A percentile compares a stretch with the other conserved stretches of the same genome.
Conservation (phyloP, 345 rosid genomes). For the Gossypium bickii region DNA sequence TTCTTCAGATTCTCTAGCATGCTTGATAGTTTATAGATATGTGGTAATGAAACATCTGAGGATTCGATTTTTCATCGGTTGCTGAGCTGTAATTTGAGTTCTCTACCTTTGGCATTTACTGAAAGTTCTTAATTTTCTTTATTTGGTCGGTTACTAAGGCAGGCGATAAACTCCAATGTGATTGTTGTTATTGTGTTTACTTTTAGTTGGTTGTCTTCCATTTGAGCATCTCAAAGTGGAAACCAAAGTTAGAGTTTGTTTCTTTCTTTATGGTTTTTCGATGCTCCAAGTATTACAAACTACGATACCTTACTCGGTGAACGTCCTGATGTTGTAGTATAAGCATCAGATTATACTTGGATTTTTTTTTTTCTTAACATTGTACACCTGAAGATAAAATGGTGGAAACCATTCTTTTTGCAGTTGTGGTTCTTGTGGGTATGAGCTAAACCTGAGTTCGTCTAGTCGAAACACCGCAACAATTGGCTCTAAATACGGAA, state of each 20-base stretch:
- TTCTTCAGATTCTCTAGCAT: background rate
- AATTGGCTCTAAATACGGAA: constrained; percentile 83
- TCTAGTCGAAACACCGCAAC: constrained; percentile 74
- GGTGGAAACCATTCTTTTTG: constrained; percentile 20
- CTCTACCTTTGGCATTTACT: background rate
- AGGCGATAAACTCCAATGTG: background rate
- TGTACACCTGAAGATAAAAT: background rate
- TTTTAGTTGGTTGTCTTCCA: background rate
- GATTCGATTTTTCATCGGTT: background rate
- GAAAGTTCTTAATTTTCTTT: background rate
- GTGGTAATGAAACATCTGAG: background rate
- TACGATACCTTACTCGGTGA: background rate
- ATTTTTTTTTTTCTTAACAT: background rate
- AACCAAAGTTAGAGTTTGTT: background rate
- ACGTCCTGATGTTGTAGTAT: background rate
- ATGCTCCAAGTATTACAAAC: background rate
- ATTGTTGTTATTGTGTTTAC: background rate
- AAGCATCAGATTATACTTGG: background rate
- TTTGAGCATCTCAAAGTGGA: background rate
- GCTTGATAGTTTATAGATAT: background rate
- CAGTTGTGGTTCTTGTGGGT: constrained; percentile 96
- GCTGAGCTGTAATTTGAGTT: background rate
- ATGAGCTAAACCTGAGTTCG: constrained; percentile 80
- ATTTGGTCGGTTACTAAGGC: background rate
- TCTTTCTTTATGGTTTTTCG: background rate